These are phyloP conservation scores for Aspergillus sp. DNA, from an alignment of 2,329 filamentous ascomycete species.

Conservation along the genomic window DNA sequence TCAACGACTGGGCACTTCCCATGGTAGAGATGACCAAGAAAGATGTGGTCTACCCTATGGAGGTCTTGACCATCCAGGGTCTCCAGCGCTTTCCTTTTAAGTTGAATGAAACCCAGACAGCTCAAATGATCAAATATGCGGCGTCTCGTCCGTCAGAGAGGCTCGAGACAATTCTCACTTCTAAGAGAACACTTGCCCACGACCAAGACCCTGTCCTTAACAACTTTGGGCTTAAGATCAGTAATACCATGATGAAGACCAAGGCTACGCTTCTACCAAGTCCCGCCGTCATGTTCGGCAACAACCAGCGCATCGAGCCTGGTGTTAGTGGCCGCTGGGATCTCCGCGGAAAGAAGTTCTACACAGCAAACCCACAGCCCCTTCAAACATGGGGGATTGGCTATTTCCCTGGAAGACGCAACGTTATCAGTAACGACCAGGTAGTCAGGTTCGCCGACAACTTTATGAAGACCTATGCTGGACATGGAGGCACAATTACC, in stretches of 20 bases:
- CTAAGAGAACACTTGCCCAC: conserved; percentile 70
- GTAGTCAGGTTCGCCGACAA: conserved; percentile 58
- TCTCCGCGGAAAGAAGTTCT: conserved; percentile 77
- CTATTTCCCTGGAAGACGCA: conserved; percentile 60
- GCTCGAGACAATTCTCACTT: conserved; percentile 66
- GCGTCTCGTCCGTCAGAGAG: conserved; percentile 74
- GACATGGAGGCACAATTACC: conserved; percentile 61
- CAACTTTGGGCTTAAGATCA: conserved; percentile 73
- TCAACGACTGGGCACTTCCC: conserved; percentile 53
- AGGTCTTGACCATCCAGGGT: conserved; percentile 53
- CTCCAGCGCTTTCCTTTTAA: conserved; percentile 63
- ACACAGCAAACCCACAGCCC: conserved; percentile 60
- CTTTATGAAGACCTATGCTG: conserved; percentile 63
- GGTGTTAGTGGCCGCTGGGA: conserved; percentile 79
- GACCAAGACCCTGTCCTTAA: conserved; percentile 66
- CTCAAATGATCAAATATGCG: conserved; percentile 89
- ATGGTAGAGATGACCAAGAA: conserved; percentile 61
- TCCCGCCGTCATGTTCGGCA: conserved; percentile 70
- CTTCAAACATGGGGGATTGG: conserved; percentile 77
- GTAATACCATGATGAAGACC: conserved; percentile 62
- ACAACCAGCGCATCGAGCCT: conserved; percentile 58
- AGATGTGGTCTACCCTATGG: conserved; percentile 57
- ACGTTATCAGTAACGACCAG: conserved; percentile 44
- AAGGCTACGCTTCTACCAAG: conserved; percentile 70
- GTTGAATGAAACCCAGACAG: conserved; percentile 65